A percentile compares a stretch with the other conserved stretches of the same genome.
Evolutionary conservation across 1,139 yeast species (phyloP).

Genomic region (Debaryomycetaceae sp.): DNA sequence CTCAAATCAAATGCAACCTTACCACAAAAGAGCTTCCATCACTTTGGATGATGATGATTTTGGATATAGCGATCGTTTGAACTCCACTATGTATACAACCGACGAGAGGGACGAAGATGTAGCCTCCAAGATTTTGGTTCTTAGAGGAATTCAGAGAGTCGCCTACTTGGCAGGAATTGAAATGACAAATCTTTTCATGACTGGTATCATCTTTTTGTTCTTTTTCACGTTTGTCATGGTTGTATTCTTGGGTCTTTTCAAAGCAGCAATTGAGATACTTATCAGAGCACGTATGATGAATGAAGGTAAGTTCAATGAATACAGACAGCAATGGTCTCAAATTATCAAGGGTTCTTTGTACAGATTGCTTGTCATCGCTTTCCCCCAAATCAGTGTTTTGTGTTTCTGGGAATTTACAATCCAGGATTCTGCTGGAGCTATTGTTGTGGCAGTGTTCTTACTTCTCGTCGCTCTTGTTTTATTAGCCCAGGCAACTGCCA

Average conservation of each 20-base stretch:
- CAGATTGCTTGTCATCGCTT: conserved; percentile 74
- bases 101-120: conserved; percentile 59
- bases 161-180: conserved; percentile 83
- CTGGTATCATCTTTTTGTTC: conserved; percentile 79
- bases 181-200: conserved; percentile 78
- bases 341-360: conserved; percentile 86
- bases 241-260: conserved; percentile 62
- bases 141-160: conserved; percentile 91
- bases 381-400: conserved; percentile 80
- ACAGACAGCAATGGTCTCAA: conserved; percentile 74
- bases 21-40: conserved; percentile 29
- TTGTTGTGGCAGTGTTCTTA: conserved; percentile 73
- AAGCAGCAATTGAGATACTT: conserved; percentile 69
- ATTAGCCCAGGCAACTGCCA: conserved; percentile 67
- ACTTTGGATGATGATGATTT: conserved; percentile 38
- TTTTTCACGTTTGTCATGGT: conserved; percentile 74
- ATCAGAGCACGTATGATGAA: conserved; percentile 59
- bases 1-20: conserved; percentile 15
- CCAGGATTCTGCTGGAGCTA: conserved; percentile 78
- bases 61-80: conserved; percentile 47
- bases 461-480: conserved; percentile 55
- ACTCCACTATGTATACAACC: conserved; percentile 61
- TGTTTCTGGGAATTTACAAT: conserved; percentile 88
- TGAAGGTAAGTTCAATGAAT: conserved; percentile 67
- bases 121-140: conserved; percentile 65